Base-by-base conservation (phyloP, 352 stramenopile species). In the Phytophthora pini region DNA sequence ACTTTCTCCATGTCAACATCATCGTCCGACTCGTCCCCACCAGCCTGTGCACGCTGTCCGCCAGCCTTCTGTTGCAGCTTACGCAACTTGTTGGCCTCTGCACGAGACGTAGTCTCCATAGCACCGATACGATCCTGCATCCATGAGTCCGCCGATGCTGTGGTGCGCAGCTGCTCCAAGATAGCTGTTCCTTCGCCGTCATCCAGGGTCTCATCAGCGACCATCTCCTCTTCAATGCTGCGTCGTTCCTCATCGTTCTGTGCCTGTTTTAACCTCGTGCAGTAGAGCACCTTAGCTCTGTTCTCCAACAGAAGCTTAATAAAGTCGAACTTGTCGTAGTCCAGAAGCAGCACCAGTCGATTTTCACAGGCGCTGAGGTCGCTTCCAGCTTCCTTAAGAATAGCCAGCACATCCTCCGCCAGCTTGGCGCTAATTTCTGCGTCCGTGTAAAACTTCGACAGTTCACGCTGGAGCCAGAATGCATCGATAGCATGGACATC, bases 241-340 rank as follows among this genome's bases (percentile, higher is more conserved):
- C 87, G 82, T 26, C 94, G 82, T 61, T 98, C 93, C 8, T 92
- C 80, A 12, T 99, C 95, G 12, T 87, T 92, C 59, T 98, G 89
- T 10, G 97, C 98, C 60, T 98, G 94, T 74, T 99, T 99, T 24
- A 99, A 85, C 0, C 90, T 90, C 31, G 98, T 98, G 76, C 96
- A 99, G 68, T 98, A 99, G 44, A 97, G 90, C 32, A 99, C 97
- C 56, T 97, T 97, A 11, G 85, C 85, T 29, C 97, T 85, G 79
- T 99, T 99, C 46, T 93, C 84, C 12, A 99, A 72, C 51, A 99
- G 70, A 6, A 98, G 56, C 74, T 99, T 99, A 79, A 99, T 99
- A 34, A 99, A 98, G 38, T 99, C 96, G 68, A 99, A 99, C 61
- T 99, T 98, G 76, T 99, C 98, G 72, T 99, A 99, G 60, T 98